These are phyloP conservation scores for Helotiales sp. DNA, from an alignment of 2,329 filamentous ascomycete genomes.

Conservation along the genomic window DNA sequence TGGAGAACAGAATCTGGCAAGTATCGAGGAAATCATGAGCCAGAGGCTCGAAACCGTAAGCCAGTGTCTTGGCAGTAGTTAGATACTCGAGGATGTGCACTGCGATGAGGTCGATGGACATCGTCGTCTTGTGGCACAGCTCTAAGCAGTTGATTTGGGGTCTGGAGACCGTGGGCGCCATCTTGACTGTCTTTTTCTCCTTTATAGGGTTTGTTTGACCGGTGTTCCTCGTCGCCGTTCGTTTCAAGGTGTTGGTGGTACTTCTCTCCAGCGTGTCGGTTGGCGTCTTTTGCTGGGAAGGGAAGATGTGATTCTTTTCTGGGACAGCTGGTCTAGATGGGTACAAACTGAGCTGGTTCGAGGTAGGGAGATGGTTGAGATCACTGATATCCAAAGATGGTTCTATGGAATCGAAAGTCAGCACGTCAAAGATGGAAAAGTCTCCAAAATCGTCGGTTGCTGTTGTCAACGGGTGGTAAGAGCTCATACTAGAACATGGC, in stretches of 20 bases:
- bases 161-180: constrained; percentile 26
- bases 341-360: neutral
- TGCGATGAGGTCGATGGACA: constrained; percentile 66
- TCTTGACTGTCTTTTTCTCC: constrained; percentile 19
- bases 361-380: constrained; percentile 6
- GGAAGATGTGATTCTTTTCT: constrained; percentile 1
- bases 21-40: constrained; percentile 71
- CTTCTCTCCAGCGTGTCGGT: constrained; percentile 7
- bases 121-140: constrained; percentile 62
- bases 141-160: constrained; percentile 45
- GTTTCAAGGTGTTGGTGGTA: constrained; percentile 14
- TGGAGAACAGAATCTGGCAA: constrained; percentile 69
- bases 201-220: constrained; percentile 2
- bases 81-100: constrained; percentile 69
- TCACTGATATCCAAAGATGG: constrained; percentile 14
- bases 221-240: constrained; percentile 9
- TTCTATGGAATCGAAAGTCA: constrained; percentile 24
- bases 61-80: constrained; percentile 58
- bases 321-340: constrained; percentile 1
- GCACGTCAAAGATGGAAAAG: constrained; percentile 26
- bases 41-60: constrained; percentile 61
- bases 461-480: constrained; percentile 6
- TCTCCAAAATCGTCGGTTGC: constrained; percentile 13
- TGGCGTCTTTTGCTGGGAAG: neutral
- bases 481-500: neutral